These are phyloP conservation scores for Poterioochromonas sp. DNA, from an alignment of 352 stramenopile species.

Conservation along the genomic window DNA sequence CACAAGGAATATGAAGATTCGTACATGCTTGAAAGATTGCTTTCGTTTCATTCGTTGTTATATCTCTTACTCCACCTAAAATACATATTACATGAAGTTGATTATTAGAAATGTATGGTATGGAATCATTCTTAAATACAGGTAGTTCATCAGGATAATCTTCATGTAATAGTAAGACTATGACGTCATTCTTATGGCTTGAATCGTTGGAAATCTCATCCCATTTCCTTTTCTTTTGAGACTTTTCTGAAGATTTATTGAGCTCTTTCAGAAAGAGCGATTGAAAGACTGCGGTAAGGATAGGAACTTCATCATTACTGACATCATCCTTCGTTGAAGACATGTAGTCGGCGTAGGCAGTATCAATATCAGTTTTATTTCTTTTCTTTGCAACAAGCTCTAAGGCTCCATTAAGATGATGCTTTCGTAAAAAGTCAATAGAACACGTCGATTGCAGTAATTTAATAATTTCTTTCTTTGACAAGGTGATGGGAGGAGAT, in stretches of 20 bases:
- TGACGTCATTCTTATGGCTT: constrained; percentile 34
- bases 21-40: constrained; percentile 43
- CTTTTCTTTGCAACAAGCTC: constrained; percentile 49
- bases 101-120: too few species aligned
- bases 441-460: constrained; percentile 49
- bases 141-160: constrained; percentile 51
- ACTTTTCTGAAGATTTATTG: too few species aligned
- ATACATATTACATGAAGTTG: constrained; percentile 48
- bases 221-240: too few species aligned
- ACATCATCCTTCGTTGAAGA: constrained; percentile 36
- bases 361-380: constrained; percentile 36
- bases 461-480: constrained; percentile 49
- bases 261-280: too few species aligned
- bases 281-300: constrained; percentile 13
- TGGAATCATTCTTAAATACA: constrained; percentile 45
- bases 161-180: constrained; percentile 51
- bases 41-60: constrained; percentile 46
- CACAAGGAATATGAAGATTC: constrained; percentile 39
- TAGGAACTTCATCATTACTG: constrained; percentile 35
- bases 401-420: constrained; percentile 48
- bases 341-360: constrained; percentile 1
- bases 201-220: constrained; percentile 2
- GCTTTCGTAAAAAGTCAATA: constrained; percentile 51
- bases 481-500: not conserved
- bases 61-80: constrained; percentile 52